A percentile compares a stretch with the other conserved stretches of the same genome.
Evolutionary conservation across 2,329 filamentous ascomycete genomes (phyloP).

Genomic region (Cordyceps javanica): DNA sequence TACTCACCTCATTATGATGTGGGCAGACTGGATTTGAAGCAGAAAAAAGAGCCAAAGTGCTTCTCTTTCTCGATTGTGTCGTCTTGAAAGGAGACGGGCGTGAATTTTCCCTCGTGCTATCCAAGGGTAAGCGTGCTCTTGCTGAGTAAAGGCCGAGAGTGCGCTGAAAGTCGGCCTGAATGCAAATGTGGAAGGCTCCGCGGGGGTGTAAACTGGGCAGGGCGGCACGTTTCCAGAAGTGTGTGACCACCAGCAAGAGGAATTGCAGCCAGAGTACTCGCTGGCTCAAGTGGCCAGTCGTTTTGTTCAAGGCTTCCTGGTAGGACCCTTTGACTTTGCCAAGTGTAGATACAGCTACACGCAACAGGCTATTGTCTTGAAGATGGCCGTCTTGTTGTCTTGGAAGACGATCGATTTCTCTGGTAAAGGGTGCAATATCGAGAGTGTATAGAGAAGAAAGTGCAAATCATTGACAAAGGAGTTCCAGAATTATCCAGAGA

Average conservation of each 20-base stretch:
- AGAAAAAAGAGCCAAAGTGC: neutral
- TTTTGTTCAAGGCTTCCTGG: neutral
- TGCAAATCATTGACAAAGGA: neutral
- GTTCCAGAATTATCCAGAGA: neutral
- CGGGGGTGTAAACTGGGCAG: neutral
- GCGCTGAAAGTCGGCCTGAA: neutral
- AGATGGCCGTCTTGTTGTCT: neutral
- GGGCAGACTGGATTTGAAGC: neutral
- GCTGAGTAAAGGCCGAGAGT: neutral
- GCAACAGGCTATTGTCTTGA: neutral
- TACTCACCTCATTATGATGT: slow-evolving; percentile 7
- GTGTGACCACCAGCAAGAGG: neutral
- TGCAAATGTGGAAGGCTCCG: slow-evolving; percentile 5
- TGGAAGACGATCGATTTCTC: neutral
- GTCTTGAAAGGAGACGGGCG: neutral
- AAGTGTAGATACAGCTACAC: neutral
- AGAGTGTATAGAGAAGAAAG: neutral
- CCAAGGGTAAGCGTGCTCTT: neutral
- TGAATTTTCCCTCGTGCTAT: neutral
- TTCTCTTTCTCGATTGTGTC: neutral
- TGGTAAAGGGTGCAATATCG: neutral
- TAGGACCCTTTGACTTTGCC: neutral
- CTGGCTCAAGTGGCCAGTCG: neutral
- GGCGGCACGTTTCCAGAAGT: neutral
- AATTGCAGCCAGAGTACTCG: neutral